Base-by-base conservation (phyloP, 257 asterid genomes). In the Solanum stenotomum region DNA sequence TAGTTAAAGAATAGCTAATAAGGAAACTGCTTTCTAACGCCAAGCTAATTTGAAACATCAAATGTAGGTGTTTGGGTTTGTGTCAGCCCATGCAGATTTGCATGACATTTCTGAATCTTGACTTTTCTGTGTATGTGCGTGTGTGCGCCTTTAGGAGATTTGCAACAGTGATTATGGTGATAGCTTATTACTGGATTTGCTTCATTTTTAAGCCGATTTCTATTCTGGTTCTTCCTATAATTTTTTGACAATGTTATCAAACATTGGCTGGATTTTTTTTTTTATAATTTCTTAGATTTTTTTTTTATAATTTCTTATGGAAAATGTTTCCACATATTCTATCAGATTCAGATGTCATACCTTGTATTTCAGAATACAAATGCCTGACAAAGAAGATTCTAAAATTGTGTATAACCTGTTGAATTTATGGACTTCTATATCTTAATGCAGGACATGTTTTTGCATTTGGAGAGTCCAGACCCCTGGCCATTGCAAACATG, bases 381-480 rank as follows among this genome's bases (percentile, higher is more conserved):
- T 29, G 31, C 20, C 70, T 31, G 37, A 5, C 29, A 59, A 23
- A 82, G 22, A 71, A 27, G 34, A 34, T 40, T 23, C 72, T 5
- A 13, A 61, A 65, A 33, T 87, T 42, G 27, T 22, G 27, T 77
- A 74, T 35, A 79, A n/a, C 77, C 22, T 89, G 23, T 67, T 46
- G 35, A 72, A 35, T n/a, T 37, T 46, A 84, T 77, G 89, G 40
- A 83, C 22, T 83, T 46, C 40, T 89, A 67, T 68, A 56, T 88
- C 29, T 87, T 90, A 87, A 86, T 63, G 67, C 98, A 97, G 99
- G 99, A 63, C 99, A 97, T 37, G 95, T 97, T 77, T 97, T 97
- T 92, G 99, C 99, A 79, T 97, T 97, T 88, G 99, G 99, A 88
- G 99, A 97, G 90, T 97, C 99, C 83, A 96, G 99, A 91, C 95